Evolutionary conservation across 768 basidiomycete genomes (phyloP).

Genomic region (Agaricus bisporus): DNA sequence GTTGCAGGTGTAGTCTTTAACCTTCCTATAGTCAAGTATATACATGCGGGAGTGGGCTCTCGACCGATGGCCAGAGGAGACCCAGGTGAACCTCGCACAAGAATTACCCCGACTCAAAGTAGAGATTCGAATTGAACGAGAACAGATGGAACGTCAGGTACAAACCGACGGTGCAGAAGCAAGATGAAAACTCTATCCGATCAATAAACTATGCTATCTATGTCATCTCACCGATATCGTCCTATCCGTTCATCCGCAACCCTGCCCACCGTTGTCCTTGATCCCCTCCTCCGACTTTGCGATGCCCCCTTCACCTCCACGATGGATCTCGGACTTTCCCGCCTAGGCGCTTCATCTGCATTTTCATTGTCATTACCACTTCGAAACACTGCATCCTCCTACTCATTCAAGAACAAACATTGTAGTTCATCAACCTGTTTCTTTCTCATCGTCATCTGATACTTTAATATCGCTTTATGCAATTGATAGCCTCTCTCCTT

Average conservation of each 20-base stretch:
- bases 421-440: conserved; percentile 4
- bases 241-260: conserved; percentile 2
- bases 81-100: conserved; percentile 48
- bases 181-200: conserved; percentile 2
- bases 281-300: conserved; percentile 2
- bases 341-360: conserved; percentile 3
- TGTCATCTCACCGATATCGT: conserved; percentile 7
- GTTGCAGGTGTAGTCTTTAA: background rate
- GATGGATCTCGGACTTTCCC: conserved; percentile 1
- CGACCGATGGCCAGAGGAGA: conserved; percentile 62
- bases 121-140: conserved; percentile 38
- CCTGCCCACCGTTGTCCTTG: background rate
- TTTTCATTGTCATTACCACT: conserved; percentile 1
- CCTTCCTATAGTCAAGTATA: conserved; percentile 56
- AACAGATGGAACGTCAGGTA: conserved; percentile 23
- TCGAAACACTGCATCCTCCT: conserved; percentile 7
- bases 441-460: conserved; percentile 8
- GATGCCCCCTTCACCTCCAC: conserved; percentile 8
- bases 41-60: conserved; percentile 85
- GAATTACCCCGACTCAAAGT: conserved; percentile 59
- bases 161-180: conserved; percentile 9
- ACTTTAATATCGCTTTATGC: conserved; percentile 10
- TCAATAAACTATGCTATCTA: conserved; percentile 9
- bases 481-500: conserved; percentile 1
- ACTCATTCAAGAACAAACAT: conserved; percentile 9